phyloP scores from a whole-genome alignment of 192 early-diverging fungal genomes.

The Entomortierella lignicola region DNA sequence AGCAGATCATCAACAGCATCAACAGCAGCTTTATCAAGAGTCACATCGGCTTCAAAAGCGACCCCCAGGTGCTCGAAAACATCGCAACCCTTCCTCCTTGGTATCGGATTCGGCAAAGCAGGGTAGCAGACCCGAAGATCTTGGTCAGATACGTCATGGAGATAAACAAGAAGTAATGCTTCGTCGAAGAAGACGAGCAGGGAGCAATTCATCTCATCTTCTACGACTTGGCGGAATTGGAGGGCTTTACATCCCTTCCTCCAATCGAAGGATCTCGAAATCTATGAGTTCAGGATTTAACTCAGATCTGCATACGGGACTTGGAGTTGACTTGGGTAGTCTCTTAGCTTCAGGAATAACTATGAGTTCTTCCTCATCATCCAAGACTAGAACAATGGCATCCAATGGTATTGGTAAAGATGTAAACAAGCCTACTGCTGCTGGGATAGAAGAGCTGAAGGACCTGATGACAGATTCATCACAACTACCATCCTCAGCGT shows the following conservation, averaged over 20 bases:
- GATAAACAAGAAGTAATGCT: conserved; percentile 11
- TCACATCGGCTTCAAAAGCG: conserved; percentile 19
- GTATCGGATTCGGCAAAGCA: neutral
- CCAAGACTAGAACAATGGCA: conserved; percentile 1
- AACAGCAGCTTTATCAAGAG: conserved; percentile 18
- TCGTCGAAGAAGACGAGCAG: conserved; percentile 8
- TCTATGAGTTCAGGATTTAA: neutral
- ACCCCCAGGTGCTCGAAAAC: conserved; percentile 6
- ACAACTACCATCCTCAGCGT: conserved; percentile 57
- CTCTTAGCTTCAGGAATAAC: neutral
- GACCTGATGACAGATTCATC: conserved; percentile 49
- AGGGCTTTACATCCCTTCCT: neutral
- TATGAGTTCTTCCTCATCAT: neutral
- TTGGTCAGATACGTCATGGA: neutral
- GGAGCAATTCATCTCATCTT: neutral
- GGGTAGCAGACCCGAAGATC: neutral
- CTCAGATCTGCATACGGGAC: conserved; percentile 14
- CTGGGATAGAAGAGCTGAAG: conserved; percentile 1
- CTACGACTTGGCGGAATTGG: neutral
- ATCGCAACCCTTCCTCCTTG: conserved; percentile 7
- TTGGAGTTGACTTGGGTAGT: conserved; percentile 13
- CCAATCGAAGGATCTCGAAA: neutral
- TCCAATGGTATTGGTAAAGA: neutral
- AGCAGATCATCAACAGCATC: conserved; percentile 21
- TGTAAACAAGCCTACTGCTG: no score